Conservation (phyloP, 192 early-diverging fungal species). For the Linnemannia elongata region DNA sequence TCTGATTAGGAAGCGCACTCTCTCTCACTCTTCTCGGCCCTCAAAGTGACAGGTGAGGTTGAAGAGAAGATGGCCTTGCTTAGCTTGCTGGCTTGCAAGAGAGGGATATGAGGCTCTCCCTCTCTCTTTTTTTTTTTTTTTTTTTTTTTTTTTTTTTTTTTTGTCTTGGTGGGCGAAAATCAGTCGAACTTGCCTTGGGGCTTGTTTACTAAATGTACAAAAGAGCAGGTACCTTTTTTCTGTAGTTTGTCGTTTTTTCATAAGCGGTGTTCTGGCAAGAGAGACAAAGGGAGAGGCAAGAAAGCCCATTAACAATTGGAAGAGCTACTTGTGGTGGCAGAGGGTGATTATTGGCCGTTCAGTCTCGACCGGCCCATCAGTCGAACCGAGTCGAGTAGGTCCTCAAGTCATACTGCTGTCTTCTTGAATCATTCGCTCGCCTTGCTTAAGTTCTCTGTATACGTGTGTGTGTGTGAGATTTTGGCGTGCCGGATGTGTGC, state of each 20-base stretch:
- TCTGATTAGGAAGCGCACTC: slow-evolving; percentile 13
- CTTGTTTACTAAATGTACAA: slow-evolving; percentile 1
- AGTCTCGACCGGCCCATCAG: no score
- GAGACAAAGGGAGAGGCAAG: no score
- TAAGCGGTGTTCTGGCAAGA: no score
- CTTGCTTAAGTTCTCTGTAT: no score
- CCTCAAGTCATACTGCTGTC: no score
- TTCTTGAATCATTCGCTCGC: no score
- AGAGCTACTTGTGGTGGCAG: no score
- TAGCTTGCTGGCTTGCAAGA: neutral
- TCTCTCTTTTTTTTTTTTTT: neutral
- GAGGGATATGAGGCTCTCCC: neutral
- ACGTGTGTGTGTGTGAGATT: no score
- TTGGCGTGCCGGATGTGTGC: no score
- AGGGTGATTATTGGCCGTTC: no score
- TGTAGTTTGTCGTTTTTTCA: neutral
- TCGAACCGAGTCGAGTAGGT: no score
- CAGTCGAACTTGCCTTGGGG: neutral
- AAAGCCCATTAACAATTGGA: no score
- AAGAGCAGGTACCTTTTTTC: neutral
- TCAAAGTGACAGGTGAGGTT: neutral
- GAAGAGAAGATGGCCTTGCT: neutral
- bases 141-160: slow-evolving; percentile 7
- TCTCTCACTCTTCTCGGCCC: neutral
- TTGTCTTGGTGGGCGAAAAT: neutral